These are phyloP conservation scores for Colletotrichum lentis DNA, from an alignment of 2,329 filamentous ascomycete species.

Conservation along the genomic window DNA sequence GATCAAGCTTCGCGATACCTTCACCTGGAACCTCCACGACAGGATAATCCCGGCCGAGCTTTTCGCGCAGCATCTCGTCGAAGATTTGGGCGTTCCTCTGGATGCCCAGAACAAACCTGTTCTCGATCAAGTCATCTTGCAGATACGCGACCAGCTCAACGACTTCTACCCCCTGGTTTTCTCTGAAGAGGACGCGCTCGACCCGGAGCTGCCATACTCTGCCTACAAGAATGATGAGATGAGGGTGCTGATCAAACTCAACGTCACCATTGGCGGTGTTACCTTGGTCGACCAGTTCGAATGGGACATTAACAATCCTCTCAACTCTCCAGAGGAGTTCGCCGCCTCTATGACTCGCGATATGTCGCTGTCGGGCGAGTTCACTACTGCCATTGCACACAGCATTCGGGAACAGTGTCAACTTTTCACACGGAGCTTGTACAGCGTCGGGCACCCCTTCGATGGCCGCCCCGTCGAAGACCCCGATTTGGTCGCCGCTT, in stretches of 20 bases:
- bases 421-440: conserved; percentile 91
- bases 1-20: conserved; percentile 93
- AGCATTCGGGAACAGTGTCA: conserved; percentile 97
- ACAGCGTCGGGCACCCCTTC: conserved; percentile 92
- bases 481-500: conserved; percentile 83
- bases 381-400: conserved; percentile 96
- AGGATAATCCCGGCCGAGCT: conserved; percentile 79
- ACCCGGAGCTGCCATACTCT: conserved; percentile 87
- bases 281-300: conserved; percentile 97
- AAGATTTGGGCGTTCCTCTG: conserved; percentile 79
- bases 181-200: conserved; percentile 87
- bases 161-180: conserved; percentile 95
- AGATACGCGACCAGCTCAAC: conserved; percentile 87
- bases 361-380: conserved; percentile 90
- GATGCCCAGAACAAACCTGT: conserved; percentile 70
- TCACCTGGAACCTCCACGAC: conserved; percentile 98
- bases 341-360: conserved; percentile 88
- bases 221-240: conserved; percentile 99
- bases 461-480: conserved; percentile 94
- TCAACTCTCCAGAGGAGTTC: conserved; percentile 95
- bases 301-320: conserved; percentile 96
- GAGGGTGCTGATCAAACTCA: conserved; percentile 93
- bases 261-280: conserved; percentile 95
- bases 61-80: conserved; percentile 88
- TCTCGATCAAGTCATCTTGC: conserved; percentile 66